Evolutionary conservation across 176 grass and related monocot genomes (phyloP), one percentile per base, ranked within the genome.

Genomic region (Hsuehochloa calcarea): DNA sequence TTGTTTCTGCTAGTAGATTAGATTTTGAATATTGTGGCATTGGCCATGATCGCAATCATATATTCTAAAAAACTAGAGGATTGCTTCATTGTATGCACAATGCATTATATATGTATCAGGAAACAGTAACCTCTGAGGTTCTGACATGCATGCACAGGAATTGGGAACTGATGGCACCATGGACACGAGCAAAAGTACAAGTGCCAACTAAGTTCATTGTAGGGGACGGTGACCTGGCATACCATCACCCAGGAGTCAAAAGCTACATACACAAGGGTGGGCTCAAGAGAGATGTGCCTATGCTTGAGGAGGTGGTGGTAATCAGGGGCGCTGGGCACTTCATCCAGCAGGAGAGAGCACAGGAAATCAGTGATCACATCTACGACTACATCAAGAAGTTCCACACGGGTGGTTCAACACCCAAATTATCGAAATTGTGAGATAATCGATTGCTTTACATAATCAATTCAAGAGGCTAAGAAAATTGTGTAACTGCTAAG

Each of bases 151-250:
- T 74, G 0, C 38, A 35, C 89, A 91, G 92, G 72, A 91, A 91
- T 52, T 91, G 89, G 92, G 92, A 94, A 41, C 74, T 94, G 89
- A 87, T 83, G 79, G 89, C 86, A 12, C 86, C 92, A 72, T 94
- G 92, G 92, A 87, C 86, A 27, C 68, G 86, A 40, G 86, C 69
- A 65, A 81, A 89, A 34, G 31, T 34, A 20, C 0, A 0, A 19
- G 89, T 87, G 74, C 89, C 85, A 0, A 90, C 89, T 75, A 80
- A 74, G 85, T 90, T 90, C 84, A 75, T 90, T 68, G 85, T 90
- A 17, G 89, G 80, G 8, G 89, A 90, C 68, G 79, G 74, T 1
- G 89, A 90, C 84, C 85, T 87, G 74, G 75, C 89, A 1, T 87
- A 87, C 89, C 68, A 84, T 34, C 87, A 80, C 29, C 86, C 89